Evolutionary conservation across 2,329 filamentous ascomycete species (phyloP), one percentile per base, ranked within the genome.

Genomic region (Trichoderma lentiforme): DNA sequence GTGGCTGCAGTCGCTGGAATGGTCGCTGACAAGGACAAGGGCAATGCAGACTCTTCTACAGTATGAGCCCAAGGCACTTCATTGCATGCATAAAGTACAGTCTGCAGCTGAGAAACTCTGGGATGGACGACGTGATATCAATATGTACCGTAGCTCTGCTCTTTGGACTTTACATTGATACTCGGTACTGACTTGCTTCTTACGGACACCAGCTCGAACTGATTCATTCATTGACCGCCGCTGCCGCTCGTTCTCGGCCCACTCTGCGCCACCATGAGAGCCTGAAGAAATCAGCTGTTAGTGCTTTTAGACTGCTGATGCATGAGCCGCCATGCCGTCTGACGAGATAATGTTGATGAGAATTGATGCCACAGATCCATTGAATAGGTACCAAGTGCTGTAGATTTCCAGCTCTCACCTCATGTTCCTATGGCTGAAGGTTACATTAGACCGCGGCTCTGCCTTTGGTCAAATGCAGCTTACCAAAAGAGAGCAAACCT

Each of bases 1-100:
- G 57, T 70, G 66, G 66, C 66, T 70, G 66, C 56, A 51, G 65
- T 60, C 36, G 65, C 28, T 39, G 53, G 51, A 60, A 53, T 34
- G 30, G 30, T 30, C 26, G 18, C 53, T 36, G 65, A 69, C 66
- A 61, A 60, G 56, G 34, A 57, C 47, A 67, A 67, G 64, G 64
- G 47, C 47, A 67, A 57, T 67, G 34, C 43, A 51, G 61, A 64
- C 56, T 60, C 28, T 58, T 43, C 36, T 18, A 28, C 2, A 21
- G 0, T 43, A 43, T 58, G 28, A 34, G 56, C 53, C 53, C 12
- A 18, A 56, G 8, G 39, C 39, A 43, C 26, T 24, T 53, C 14
- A 21, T 9, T 53, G n/a, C 47, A 18, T 30, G 53, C 26, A 30
- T 32, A 34, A 60, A 58, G 56, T 43, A 21, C 34, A 58, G 26